Evolutionary conservation across 768 basidiomycete genomes (phyloP).

Genomic region (Mycena epipterygia): DNA sequence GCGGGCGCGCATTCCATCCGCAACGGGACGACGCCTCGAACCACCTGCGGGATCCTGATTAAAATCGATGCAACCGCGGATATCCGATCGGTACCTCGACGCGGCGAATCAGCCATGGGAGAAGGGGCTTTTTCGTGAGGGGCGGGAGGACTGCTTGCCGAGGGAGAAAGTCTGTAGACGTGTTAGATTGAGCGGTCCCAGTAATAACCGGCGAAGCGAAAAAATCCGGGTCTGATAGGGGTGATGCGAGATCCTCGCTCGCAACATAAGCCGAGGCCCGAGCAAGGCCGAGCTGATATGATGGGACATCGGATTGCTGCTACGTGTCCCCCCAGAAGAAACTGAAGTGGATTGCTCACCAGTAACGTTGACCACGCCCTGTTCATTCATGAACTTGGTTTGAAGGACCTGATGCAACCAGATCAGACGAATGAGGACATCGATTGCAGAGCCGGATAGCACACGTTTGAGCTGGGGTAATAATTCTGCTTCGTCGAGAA

Average conservation of each 20-base stretch:
- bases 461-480: slow-evolving; percentile 84
- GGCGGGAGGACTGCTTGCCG: slow-evolving; percentile 60
- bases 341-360: slow-evolving; percentile 55
- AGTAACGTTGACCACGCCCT: slow-evolving; percentile 89
- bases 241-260: neutral
- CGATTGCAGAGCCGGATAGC: slow-evolving; percentile 25
- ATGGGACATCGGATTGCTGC: neutral
- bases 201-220: neutral
- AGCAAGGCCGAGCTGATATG: neutral
- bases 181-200: slow-evolving; percentile 18
- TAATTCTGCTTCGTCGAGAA: slow-evolving; percentile 88
- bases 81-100: slow-evolving; percentile 66
- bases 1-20: slow-evolving; percentile 94
- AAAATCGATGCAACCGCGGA: neutral
- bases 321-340: neutral
- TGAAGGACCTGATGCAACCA: slow-evolving; percentile 71
- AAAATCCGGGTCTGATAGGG: neutral
- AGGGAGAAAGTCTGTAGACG: slow-evolving; percentile 78
- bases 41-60: slow-evolving; percentile 60
- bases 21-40: slow-evolving; percentile 86
- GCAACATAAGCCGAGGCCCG: slow-evolving; percentile 2
- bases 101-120: slow-evolving; percentile 88
- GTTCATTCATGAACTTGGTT: slow-evolving; percentile 92
- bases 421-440: slow-evolving; percentile 17
- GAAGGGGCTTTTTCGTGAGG: slow-evolving; percentile 68